A percentile compares a stretch with the other conserved stretches of the same genome.
Conservation (phyloP, 768 basidiomycete species). For the Mycena leptocephala region DNA sequence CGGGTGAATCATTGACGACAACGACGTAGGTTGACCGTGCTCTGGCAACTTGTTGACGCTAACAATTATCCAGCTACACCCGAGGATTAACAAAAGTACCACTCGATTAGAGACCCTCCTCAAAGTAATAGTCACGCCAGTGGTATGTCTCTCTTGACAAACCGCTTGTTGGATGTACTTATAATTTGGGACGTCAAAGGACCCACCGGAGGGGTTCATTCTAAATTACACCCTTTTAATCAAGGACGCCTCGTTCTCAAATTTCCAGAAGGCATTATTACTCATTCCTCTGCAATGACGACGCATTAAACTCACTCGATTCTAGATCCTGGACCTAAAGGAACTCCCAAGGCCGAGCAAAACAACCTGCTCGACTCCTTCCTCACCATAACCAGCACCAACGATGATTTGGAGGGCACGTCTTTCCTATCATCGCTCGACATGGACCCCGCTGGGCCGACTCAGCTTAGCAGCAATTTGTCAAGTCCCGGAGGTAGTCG, state of each 20-base stretch:
- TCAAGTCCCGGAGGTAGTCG: constrained; percentile 79
- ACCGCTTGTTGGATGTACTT: background rate
- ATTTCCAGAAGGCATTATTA: constrained; percentile 94
- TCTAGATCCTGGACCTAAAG: constrained; percentile 95
- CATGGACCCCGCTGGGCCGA: constrained; percentile 87
- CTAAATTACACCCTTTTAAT: constrained; percentile 96
- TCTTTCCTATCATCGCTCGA: constrained; percentile 96
- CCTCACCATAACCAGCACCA: constrained; percentile 93
- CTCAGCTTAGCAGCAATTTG: constrained; percentile 65
- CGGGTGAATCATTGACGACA: constrained; percentile 77
- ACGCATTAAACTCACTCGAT: background rate
- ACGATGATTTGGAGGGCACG: constrained; percentile 88
- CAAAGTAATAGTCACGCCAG: constrained; percentile 96
- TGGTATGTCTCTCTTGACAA: constrained; percentile 64
- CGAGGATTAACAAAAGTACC: constrained; percentile 88
- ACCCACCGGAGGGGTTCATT: constrained; percentile 95
- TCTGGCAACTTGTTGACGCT: constrained; percentile 14
- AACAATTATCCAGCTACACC: constrained; percentile 73
- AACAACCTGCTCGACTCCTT: constrained; percentile 94
- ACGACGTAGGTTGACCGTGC: constrained; percentile 61
- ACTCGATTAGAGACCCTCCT: constrained; percentile 91
- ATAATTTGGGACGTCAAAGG: constrained; percentile 59
- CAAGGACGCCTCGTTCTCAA: constrained; percentile 94
- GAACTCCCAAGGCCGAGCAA: constrained; percentile 89
- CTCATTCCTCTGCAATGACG: background rate